A percentile compares a stretch with the other conserved stretches of the same genome.
Evolutionary conservation across 1,139 yeast genomes (phyloP).

Genomic region (Pichia sp.): DNA sequence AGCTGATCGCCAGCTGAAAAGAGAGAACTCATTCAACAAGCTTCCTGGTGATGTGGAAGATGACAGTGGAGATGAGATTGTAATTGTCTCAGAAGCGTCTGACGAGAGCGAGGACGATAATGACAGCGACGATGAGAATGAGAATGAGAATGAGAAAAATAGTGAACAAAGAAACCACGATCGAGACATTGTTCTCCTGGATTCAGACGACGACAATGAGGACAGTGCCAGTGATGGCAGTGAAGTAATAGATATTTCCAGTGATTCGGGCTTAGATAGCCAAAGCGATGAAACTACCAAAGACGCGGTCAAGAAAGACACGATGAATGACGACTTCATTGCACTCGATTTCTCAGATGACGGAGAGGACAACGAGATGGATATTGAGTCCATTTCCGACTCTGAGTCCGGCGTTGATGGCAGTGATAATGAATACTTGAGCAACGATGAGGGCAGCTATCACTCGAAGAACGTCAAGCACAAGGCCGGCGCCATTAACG

Average conservation of each 20-base stretch:
- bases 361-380: conserved; percentile 26
- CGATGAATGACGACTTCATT: conserved; percentile 51
- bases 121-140: not conserved
- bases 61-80: conserved; percentile 9
- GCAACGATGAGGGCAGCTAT: conserved; percentile 27
- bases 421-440: conserved; percentile 26
- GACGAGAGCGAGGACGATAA: not conserved
- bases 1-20: not conserved
- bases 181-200: conserved; percentile 3
- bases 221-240: conserved; percentile 1
- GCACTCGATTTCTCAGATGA: conserved; percentile 47
- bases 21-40: conserved; percentile 8
- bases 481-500: conserved; percentile 26
- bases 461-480: conserved; percentile 21
- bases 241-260: not conserved
- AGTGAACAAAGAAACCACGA: not conserved
- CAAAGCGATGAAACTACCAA: not conserved
- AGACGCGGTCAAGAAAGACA: conserved; percentile 10
- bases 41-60: conserved; percentile 5
- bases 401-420: conserved; percentile 8
- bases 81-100: conserved; percentile 8
- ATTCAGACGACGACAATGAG: conserved; percentile 8
- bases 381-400: conserved; percentile 12
- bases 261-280: not conserved
- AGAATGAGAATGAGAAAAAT: not conserved